These are phyloP conservation scores for Vickermania ingenoplastis DNA, from an alignment of 208 protist genomes.

Conservation along the genomic window DNA sequence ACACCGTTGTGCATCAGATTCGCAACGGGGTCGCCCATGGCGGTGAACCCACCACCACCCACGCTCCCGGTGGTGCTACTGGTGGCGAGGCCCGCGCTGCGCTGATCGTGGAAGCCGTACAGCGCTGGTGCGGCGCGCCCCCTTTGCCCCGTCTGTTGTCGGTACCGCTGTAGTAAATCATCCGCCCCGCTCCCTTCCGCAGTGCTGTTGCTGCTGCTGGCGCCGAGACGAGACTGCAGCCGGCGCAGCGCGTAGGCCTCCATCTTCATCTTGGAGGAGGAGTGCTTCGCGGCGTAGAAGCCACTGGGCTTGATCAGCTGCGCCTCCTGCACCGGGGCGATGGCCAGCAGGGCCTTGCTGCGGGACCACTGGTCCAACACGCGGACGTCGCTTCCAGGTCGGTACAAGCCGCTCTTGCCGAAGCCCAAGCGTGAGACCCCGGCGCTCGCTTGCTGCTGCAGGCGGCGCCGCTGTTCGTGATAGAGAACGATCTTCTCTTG, in stretches of 20 bases:
- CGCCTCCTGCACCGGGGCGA: slow-evolving; percentile 30
- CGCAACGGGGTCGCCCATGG: background rate
- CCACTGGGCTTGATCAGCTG: slow-evolving; percentile 36
- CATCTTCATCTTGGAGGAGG: slow-evolving; percentile 19
- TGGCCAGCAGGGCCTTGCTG: slow-evolving; percentile 54
- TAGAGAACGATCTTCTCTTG: slow-evolving; percentile 32
- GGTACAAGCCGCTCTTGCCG: slow-evolving; percentile 53
- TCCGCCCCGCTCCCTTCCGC: background rate
- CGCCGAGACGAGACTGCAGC: slow-evolving; percentile 13
- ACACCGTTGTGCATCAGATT: background rate
- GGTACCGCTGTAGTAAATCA: background rate
- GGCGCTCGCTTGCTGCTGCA: slow-evolving; percentile 13
- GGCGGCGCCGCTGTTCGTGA: slow-evolving; percentile 23
- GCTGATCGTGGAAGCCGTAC: slow-evolving; percentile 39
- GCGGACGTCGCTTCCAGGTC: slow-evolving; percentile 12
- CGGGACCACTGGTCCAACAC: slow-evolving; percentile 57
- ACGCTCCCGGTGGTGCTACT: background rate
- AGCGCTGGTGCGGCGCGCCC: slow-evolving; percentile 14
- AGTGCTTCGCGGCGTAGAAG: slow-evolving; percentile 42
- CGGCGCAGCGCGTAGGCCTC: slow-evolving; percentile 26
- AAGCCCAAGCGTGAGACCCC: slow-evolving; percentile 20
- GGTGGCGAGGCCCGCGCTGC: background rate
- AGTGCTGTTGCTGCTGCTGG: slow-evolving; percentile 2
- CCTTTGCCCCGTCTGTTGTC: background rate
- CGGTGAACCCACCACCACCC: background rate